Percentiles rank a stretch among this genome's conserved stretches.
Conservation (phyloP, 495 filamentous ascomycete genomes). For the Pyrenula aspistea region DNA sequence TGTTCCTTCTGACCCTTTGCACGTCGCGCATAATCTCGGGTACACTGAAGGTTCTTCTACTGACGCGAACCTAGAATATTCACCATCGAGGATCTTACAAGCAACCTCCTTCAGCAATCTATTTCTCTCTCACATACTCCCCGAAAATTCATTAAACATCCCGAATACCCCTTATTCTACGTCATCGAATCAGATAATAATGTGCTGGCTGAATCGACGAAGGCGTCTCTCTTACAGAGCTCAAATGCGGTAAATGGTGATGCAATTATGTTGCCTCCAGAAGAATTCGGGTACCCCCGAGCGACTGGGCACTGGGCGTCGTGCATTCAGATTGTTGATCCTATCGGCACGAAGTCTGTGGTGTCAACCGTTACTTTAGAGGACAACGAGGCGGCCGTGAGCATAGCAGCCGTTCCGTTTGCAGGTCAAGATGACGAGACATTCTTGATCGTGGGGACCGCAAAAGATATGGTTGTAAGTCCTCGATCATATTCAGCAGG, state of each 20-base stretch:
- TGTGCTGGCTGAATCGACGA: slow-evolving; percentile 64
- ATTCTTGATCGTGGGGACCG: slow-evolving; percentile 88
- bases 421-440: slow-evolving; percentile 76
- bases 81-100: slow-evolving; percentile 71
- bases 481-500: slow-evolving; percentile 65
- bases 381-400: slow-evolving; percentile 86
- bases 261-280: slow-evolving; percentile 52
- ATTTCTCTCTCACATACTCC: slow-evolving; percentile 87
- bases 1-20: slow-evolving; percentile 56
- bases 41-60: slow-evolving; percentile 6
- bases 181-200: slow-evolving; percentile 90
- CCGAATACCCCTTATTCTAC: slow-evolving; percentile 80
- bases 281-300: slow-evolving; percentile 82
- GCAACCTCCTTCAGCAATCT: slow-evolving; percentile 78
- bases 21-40: background rate
- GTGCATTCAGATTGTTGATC: slow-evolving; percentile 84
- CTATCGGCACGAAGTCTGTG: slow-evolving; percentile 57
- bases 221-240: slow-evolving; percentile 54
- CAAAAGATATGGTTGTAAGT: slow-evolving; percentile 70
- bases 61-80: slow-evolving; percentile 59
- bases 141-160: slow-evolving; percentile 74
- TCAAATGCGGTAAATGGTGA: slow-evolving; percentile 57
- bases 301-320: slow-evolving; percentile 85
- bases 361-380: slow-evolving; percentile 67
- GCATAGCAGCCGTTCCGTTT: slow-evolving; percentile 72